Evolutionary conservation across 2,329 filamentous ascomycete genomes (phyloP), one percentile per base, ranked within the genome.

Genomic region (Aspergillus sp.): DNA sequence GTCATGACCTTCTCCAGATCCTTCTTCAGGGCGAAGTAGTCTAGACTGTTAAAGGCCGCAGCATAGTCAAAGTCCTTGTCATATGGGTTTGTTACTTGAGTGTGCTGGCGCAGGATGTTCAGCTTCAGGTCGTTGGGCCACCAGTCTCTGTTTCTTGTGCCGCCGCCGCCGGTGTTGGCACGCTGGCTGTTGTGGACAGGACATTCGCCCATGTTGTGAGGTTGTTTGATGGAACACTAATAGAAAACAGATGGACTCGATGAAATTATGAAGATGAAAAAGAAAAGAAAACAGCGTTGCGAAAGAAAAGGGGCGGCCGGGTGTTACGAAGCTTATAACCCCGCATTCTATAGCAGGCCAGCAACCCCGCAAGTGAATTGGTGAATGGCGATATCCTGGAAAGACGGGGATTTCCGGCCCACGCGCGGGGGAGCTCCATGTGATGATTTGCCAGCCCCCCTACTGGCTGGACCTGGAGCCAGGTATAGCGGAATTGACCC

Each of bases 21-120:
- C 76, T 89, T 87, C 85, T 92, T 92, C 65, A 92, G 74, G 24
- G 76, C 87, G 59, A 82, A 77, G 69, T 89, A 90, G 76, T 90
- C 85, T 56, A 92, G 79, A 66, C 76, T 85, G 78, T 89, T 87
- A 80, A 92, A 91, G 30, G 88, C 89, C 26, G 82, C 78, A 17
- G 82, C 81, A 74, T 93, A 93, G 78, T 91, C 84, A 68, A 91
- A 90, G 64, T 88, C 84, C 61, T 81, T 77, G 66, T 76, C 81
- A 62, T 86, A 71, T 0, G 89, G 89, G 73, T 89, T 89, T 62
- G 83, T 83, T 57, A 80, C 77, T 20, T 80, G 68, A 36, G 82
- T 85, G 71, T 90, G 83, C 76, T 91, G 89, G 69, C 89, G 89
- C 53, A 93, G 83, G 67, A 91, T 86, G 77, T 88, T 85, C 64